Evolutionary conservation across 495 filamentous ascomycete genomes (phyloP).

Genomic region (Poronia punctata): DNA sequence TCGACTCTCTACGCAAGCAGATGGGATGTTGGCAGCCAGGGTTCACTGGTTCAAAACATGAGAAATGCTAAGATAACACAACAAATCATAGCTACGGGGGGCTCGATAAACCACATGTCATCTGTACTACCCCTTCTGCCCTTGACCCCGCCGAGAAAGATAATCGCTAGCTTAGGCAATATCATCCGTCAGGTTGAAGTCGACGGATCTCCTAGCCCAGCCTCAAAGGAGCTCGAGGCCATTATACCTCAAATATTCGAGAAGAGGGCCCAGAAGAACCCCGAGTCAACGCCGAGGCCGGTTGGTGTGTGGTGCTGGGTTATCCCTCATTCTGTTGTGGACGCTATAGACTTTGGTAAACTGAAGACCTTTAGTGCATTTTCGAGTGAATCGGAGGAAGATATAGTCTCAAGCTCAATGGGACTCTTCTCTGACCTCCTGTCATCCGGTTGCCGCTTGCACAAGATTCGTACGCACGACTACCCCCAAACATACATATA

Average conservation of each 20-base stretch:
- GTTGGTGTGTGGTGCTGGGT: slow-evolving; percentile 75
- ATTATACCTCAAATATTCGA: slow-evolving; percentile 55
- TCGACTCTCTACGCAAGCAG: slow-evolving; percentile 53
- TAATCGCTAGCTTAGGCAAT: slow-evolving; percentile 70
- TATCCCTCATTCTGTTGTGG: slow-evolving; percentile 31
- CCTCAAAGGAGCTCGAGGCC: slow-evolving; percentile 68
- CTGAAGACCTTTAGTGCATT: slow-evolving; percentile 11
- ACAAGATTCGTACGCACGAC: slow-evolving; percentile 48
- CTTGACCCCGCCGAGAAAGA: slow-evolving; percentile 55
- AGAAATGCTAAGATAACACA: slow-evolving; percentile 23
- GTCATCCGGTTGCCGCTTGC: slow-evolving; percentile 47
- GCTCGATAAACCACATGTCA: slow-evolving; percentile 3
- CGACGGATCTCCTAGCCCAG: slow-evolving; percentile 48
- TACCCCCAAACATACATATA: too few relatives aligned
- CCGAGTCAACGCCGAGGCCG: slow-evolving; percentile 28
- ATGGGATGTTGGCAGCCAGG: slow-evolving; percentile 37
- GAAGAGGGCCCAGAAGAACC: slow-evolving; percentile 17
- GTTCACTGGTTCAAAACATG: slow-evolving; percentile 9
- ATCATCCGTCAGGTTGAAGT: slow-evolving; percentile 64
- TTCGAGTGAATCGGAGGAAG: slow-evolving; percentile 16
- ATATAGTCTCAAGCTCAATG: slow-evolving; percentile 11
- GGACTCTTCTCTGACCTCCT: slow-evolving; percentile 22
- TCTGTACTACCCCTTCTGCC: slow-evolving; percentile 51
- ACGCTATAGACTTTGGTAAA: slow-evolving; percentile 11
- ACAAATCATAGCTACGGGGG: slow-evolving; percentile 11